Conservation (phyloP, 2,329 filamentous ascomycete genomes). For the Pseudogymnoascus sp. region DNA sequence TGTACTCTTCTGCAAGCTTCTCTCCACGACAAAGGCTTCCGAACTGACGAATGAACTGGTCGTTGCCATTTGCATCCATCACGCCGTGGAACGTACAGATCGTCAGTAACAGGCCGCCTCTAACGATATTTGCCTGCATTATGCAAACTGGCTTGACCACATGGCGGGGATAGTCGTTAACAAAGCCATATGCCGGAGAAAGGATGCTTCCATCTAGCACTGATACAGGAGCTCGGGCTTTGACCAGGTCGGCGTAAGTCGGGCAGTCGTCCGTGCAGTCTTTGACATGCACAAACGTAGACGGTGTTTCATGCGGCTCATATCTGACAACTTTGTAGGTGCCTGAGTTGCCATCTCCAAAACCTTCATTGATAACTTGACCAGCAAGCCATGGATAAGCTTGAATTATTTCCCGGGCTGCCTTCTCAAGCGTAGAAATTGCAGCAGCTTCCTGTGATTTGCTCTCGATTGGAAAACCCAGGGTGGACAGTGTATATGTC, state of each 20-base stretch:
- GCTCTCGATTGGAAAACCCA: not conserved
- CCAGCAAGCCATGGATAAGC: constrained; percentile 11
- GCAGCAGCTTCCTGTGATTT: not conserved
- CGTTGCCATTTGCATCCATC: constrained; percentile 5
- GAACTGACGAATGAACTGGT: not conserved
- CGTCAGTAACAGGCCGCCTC: not conserved
- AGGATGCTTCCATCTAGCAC: not conserved
- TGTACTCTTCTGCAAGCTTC: not conserved
- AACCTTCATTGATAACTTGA: constrained; percentile 7
- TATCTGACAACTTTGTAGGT: constrained; percentile 1
- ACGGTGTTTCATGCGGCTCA: not conserved
- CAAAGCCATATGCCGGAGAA: constrained; percentile 1
- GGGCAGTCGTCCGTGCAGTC: not conserved
- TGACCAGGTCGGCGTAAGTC: not conserved
- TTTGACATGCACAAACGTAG: not conserved
- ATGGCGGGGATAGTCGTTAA: not conserved
- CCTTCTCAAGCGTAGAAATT: not conserved
- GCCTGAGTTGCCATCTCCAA: constrained; percentile 5
- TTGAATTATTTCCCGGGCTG: not conserved
- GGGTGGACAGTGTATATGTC: not conserved
- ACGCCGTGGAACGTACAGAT: not conserved
- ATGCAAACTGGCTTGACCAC: not conserved
- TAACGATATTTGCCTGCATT: not conserved
- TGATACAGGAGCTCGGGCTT: not conserved
- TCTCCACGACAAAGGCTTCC: not conserved